phyloP scores from a whole-genome alignment of 2,329 filamentous ascomycete genomes.

The Fusarium sp. region DNA sequence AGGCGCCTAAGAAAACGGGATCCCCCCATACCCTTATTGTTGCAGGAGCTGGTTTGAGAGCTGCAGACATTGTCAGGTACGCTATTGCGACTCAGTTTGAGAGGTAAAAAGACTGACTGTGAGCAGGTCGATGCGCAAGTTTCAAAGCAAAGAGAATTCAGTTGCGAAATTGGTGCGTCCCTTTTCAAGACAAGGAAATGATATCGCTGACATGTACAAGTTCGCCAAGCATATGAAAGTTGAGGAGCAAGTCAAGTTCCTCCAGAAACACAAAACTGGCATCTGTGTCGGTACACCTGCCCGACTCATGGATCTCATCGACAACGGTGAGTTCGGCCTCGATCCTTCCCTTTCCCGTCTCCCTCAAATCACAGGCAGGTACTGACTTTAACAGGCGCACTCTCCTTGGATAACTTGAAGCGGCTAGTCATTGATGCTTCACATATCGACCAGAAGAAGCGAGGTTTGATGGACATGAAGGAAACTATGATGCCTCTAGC shows the following conservation, averaged over 20 bases:
- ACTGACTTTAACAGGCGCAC: slow-evolving; percentile 57
- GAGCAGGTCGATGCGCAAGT: slow-evolving; percentile 74
- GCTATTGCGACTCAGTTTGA: not conserved
- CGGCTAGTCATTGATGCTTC: slow-evolving; percentile 90
- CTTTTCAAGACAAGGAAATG: not conserved
- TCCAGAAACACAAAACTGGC: slow-evolving; percentile 75
- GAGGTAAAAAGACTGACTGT: slow-evolving; percentile 21
- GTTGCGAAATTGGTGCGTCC: slow-evolving; percentile 79
- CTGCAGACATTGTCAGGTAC: slow-evolving; percentile 83
- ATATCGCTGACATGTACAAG: slow-evolving; percentile 38
- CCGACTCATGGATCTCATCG: slow-evolving; percentile 81
- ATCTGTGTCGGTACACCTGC: slow-evolving; percentile 92
- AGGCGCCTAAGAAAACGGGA: slow-evolving; percentile 74
- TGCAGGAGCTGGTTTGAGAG: slow-evolving; percentile 83
- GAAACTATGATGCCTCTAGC: slow-evolving; percentile 86
- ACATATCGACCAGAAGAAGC: slow-evolving; percentile 93
- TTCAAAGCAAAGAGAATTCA: slow-evolving; percentile 78
- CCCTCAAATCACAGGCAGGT: not conserved
- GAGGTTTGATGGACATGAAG: slow-evolving; percentile 93
- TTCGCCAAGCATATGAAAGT: slow-evolving; percentile 99
- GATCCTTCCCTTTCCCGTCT: not conserved
- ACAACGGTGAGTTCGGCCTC: slow-evolving; percentile 69
- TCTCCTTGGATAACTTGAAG: slow-evolving; percentile 76
- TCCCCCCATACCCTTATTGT: slow-evolving; percentile 88
- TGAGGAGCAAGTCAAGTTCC: slow-evolving; percentile 81